phyloP scores from a whole-genome alignment of 1,139 yeast species.

The Waltiozyma sp. region DNA sequence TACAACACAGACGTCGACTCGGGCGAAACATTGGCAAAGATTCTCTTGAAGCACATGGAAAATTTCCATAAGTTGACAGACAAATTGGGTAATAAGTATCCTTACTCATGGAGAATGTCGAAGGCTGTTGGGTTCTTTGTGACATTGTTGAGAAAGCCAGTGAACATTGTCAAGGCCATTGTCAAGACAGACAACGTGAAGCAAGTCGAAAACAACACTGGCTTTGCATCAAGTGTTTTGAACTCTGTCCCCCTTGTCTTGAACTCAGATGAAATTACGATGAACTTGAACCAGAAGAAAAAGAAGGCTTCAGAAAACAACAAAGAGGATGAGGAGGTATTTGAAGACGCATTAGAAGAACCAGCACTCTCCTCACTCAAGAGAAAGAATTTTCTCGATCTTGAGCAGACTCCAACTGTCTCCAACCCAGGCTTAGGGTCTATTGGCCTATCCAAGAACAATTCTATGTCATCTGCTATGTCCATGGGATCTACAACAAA shows the following conservation, averaged over 20 bases:
- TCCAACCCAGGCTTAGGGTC: background rate
- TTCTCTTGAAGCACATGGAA: conserved; percentile 26
- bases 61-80: conserved; percentile 24
- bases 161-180: conserved; percentile 17
- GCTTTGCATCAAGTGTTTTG: conserved; percentile 11
- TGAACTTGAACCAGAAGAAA: conserved; percentile 5
- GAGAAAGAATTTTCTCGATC: background rate
- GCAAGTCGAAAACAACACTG: conserved; percentile 13
- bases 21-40: conserved; percentile 25
- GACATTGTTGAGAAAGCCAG: conserved; percentile 27
- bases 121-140: conserved; percentile 37
- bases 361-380: background rate
- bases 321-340: background rate
- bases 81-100: conserved; percentile 31
- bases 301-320: background rate
- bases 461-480: background rate
- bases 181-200: conserved; percentile 14
- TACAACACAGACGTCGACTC: conserved; percentile 20
- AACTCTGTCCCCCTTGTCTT: conserved; percentile 15
- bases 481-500: background rate
- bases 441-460: background rate
- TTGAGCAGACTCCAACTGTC: background rate
- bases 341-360: background rate
- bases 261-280: conserved; percentile 12
- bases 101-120: conserved; percentile 44